phyloP scores from a whole-genome alignment of 257 asterid genomes.

The Przewalskia tangutica region DNA sequence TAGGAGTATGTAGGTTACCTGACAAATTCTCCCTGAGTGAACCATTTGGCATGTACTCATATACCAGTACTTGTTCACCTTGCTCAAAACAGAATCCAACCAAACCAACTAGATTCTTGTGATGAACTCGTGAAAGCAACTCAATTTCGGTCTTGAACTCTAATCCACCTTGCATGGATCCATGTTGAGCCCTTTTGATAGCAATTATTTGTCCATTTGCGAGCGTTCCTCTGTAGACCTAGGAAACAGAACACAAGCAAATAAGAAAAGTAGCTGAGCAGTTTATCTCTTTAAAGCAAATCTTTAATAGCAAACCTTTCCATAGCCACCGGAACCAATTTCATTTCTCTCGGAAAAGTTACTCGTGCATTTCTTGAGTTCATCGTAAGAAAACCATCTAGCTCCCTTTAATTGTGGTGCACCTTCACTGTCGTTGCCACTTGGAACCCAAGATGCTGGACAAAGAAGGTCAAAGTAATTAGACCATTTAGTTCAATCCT shows the following conservation, averaged over 20 bases:
- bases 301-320: slow-evolving; percentile 41
- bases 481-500: background rate
- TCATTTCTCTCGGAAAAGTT: slow-evolving; percentile 69
- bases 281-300: background rate
- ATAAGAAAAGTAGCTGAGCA: background rate
- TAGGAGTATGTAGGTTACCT: slow-evolving; percentile 27
- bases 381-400: slow-evolving; percentile 88
- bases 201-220: slow-evolving; percentile 66
- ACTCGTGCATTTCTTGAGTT: slow-evolving; percentile 70
- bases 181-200: slow-evolving; percentile 73
- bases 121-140: slow-evolving; percentile 92
- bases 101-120: slow-evolving; percentile 83
- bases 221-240: slow-evolving; percentile 79
- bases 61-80: slow-evolving; percentile 85
- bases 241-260: background rate
- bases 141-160: slow-evolving; percentile 96
- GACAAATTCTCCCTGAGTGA: slow-evolving; percentile 65
- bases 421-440: slow-evolving; percentile 78
- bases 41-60: slow-evolving; percentile 82
- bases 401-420: slow-evolving; percentile 98
- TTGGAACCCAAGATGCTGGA: slow-evolving; percentile 83
- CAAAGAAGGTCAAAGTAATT: slow-evolving; percentile 7
- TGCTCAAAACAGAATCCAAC: slow-evolving; percentile 93
- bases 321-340: slow-evolving; percentile 97
- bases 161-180: slow-evolving; percentile 79